Conservation (phyloP, 345 rosid species). For the Gossypioides kirkii region DNA sequence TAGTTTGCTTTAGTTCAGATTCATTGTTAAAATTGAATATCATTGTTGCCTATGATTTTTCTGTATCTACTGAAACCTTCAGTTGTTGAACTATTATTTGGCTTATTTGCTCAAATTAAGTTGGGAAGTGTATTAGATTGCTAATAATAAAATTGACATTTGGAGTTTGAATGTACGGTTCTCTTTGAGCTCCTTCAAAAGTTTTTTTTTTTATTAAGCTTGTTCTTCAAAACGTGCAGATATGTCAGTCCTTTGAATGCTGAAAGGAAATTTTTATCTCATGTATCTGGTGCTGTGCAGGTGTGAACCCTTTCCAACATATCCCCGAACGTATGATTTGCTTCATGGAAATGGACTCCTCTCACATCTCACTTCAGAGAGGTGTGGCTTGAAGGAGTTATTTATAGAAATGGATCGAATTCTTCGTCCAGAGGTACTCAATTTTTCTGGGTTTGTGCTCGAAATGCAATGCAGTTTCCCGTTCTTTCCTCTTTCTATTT, state of each 20-base stretch:
- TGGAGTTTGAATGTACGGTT: background rate
- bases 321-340: slow-evolving; percentile 94
- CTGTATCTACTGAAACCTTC: background rate
- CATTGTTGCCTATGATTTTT: background rate
- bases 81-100: background rate
- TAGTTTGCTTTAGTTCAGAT: background rate
- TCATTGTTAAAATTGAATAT: background rate
- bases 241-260: background rate
- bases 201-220: background rate
- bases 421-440: slow-evolving; percentile 85
- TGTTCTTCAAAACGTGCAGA: background rate
- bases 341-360: slow-evolving; percentile 91
- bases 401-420: slow-evolving; percentile 94
- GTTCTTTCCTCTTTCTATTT: background rate
- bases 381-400: slow-evolving; percentile 69
- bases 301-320: slow-evolving; percentile 99
- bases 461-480: background rate
- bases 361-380: slow-evolving; percentile 54
- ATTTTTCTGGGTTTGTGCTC: background rate
- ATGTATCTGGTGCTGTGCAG: slow-evolving; percentile 32
- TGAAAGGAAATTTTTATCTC: background rate
- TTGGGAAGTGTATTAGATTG: background rate
- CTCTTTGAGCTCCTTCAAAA: background rate
- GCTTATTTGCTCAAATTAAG: background rate
- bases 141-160: background rate